Evolutionary conservation across 129 eudicot species (phyloP), one percentile per base, ranked within the genome.

Genomic region (Ambrosia artemisiifolia): DNA sequence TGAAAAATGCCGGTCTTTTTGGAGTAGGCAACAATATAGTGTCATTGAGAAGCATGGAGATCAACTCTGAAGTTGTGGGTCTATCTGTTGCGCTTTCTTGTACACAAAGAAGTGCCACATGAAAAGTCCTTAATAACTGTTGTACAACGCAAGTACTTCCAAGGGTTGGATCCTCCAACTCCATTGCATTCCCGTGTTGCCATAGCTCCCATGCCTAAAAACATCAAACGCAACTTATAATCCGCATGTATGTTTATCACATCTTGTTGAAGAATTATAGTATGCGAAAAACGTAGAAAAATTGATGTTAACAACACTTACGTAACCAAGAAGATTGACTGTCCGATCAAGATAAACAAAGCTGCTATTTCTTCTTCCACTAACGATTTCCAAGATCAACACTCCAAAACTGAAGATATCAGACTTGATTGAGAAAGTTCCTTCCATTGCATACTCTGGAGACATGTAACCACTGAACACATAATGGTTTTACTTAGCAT

Each of bases 291-390:
- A 17, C 11, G 28, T 28, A 54, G 17, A 61, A 16, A 6, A 63
- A 17, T 2, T 70, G 24, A 66, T 14, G 11, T 66, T 40, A 48
- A 77, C 59, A n/a, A 73, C 42, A 74, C 88, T 81, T 83, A 83
- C 88, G 33, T 63, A 75, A 67, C 83, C 86, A 18, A 87, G 9
- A 53, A 87, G 83, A 71, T 79, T 55, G 20, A 57, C n/a, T 30
- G 78, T 68, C 43, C 13, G 19, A 35, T 79, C 81, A 54, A 67
- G 72, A 10, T 54, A 13, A 75, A 20, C 40, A 2, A 72, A 79
- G 30, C 85, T 48, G 1, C 43, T 20, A 42, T 60, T 47, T 70
- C 47, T 64, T 64, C 82, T 71, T 18, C 78, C 78, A 1, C 50
- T 54, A 0, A 71, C 5, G 6, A 71, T 78, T 72, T 78, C 82